Percentiles rank a stretch among this genome's conserved stretches.
These are phyloP conservation scores for Cercospora sojina DNA, from an alignment of 2,329 filamentous ascomycete genomes.

Conservation along the genomic window DNA sequence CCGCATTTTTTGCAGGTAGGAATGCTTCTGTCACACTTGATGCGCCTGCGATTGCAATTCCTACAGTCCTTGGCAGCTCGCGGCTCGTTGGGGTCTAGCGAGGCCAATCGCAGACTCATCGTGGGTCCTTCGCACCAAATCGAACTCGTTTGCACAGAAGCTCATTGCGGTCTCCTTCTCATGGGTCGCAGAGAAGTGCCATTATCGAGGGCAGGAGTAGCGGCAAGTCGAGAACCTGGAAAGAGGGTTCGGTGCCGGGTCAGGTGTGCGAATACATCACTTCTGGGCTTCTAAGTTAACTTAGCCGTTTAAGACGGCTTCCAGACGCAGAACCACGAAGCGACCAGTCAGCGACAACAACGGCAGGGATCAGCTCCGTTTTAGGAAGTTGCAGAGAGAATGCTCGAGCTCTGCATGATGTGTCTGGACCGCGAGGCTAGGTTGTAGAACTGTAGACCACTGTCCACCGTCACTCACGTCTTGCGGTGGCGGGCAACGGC, in stretches of 20 bases:
- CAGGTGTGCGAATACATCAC: neutral
- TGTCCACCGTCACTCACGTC: neutral
- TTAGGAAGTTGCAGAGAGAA: constrained; percentile 2
- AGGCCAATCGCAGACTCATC: constrained; percentile 17
- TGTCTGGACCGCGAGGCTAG: neutral
- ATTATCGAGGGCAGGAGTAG: neutral
- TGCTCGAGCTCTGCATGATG: neutral
- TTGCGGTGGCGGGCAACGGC: neutral
- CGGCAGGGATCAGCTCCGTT: neutral
- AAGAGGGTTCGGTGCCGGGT: constrained; percentile 3
- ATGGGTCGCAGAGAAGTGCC: neutral
- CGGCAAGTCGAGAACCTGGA: neutral
- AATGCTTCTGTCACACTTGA: constrained; percentile 16
- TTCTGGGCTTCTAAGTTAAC: neutral
- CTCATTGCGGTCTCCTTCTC: neutral
- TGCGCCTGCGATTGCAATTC: constrained; percentile 15
- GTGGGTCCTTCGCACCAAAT: neutral
- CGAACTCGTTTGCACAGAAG: neutral
- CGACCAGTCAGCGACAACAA: neutral
- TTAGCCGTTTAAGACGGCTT: neutral
- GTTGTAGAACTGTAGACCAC: neutral
- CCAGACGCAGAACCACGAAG: neutral
- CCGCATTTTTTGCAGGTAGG: constrained; percentile 18
- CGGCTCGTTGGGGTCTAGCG: constrained; percentile 17
- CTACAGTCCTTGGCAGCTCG: constrained; percentile 18